Conservation (phyloP, 2,329 filamentous ascomycete genomes). For the Dactylellina parvicollis region DNA sequence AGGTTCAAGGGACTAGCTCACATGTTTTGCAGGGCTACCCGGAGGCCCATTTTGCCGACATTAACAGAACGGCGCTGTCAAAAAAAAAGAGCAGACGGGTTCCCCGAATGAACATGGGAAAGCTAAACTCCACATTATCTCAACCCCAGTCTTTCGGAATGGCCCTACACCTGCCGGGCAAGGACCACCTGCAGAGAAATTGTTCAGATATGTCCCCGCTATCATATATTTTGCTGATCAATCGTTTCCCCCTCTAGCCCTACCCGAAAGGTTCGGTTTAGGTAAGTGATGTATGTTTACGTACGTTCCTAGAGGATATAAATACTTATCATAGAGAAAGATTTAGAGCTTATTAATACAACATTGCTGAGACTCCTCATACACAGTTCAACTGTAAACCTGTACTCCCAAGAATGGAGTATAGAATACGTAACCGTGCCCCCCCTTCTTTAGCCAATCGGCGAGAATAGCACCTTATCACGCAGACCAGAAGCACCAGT, state of each 20-base stretch:
- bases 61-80: slow-evolving; percentile 46
- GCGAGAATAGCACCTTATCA: too few species aligned
- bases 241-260: slow-evolving; percentile 17
- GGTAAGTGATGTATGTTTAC: background rate
- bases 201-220: slow-evolving; percentile 44
- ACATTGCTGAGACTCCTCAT: too few species aligned
- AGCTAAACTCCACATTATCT: slow-evolving; percentile 33
- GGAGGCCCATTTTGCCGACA: slow-evolving; percentile 29
- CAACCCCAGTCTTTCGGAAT: slow-evolving; percentile 31
- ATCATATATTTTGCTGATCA: slow-evolving; percentile 32
- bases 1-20: slow-evolving; percentile 44
- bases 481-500: too few species aligned
- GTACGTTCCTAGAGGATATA: background rate
- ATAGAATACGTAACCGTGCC: too few species aligned
- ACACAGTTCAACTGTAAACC: too few species aligned
- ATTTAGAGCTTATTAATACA: too few species aligned
- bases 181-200: slow-evolving; percentile 23
- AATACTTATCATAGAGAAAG: too few species aligned
- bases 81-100: slow-evolving; percentile 30
- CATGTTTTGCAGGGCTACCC: slow-evolving; percentile 36
- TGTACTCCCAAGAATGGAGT: too few species aligned
- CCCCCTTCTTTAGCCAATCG: too few species aligned
- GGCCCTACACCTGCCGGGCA: slow-evolving; percentile 35
- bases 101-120: slow-evolving; percentile 35
- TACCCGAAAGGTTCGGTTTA: slow-evolving; percentile 3